A percentile compares a stretch with the other conserved stretches of the same genome.
Evolutionary conservation across 164 flowering plant genomes (phyloP).

Genomic region (grape (Vitis vinifera)): ASM3070453v1 NC_081811.1:4543001-4543500

Average conservation of each 20-base stretch:
- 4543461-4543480: not conserved
- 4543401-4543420: constrained; percentile 17
- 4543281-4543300: constrained; percentile 16
- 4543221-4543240: constrained; percentile 14
- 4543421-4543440: constrained; percentile 16
- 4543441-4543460: not conserved
- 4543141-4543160: constrained; percentile 15
- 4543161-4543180: not conserved
- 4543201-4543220: not conserved
- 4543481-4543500: constrained; percentile 10
- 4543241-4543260: not conserved
- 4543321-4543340: constrained; percentile 2
- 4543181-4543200: constrained; percentile 3
- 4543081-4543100: not conserved
- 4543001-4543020: not conserved
- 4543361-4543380: constrained; percentile 12
- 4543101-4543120: not conserved
- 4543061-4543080: constrained; percentile 11
- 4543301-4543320: constrained; percentile 16
- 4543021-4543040: constrained; percentile 1
- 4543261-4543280: constrained; percentile 24
- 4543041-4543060: constrained; percentile 20
- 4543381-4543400: constrained; percentile 17
- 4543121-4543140: constrained; percentile 6
- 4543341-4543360: constrained; percentile 16